Evolutionary conservation across 257 asterid genomes (phyloP), one percentile per base, ranked within the genome.

Genomic region (Solanum peruvianum): DNA sequence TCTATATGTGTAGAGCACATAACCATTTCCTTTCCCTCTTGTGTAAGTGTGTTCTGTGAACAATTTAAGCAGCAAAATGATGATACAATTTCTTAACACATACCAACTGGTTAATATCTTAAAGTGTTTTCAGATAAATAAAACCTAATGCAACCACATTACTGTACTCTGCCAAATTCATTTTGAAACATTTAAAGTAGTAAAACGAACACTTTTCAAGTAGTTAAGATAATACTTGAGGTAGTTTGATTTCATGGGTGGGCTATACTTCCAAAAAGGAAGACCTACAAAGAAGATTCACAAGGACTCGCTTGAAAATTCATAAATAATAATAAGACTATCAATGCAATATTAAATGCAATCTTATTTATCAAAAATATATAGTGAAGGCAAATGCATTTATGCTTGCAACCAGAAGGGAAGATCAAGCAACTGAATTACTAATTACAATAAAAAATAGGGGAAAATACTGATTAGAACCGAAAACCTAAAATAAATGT

Each of bases 101-200:
- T 90, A 97, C 98, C 98, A 95, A 93, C 94, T 97, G 98, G 90
- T 97, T 94, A 88, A 97, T 90, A 85, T 97, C 98, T 92, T 97
- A 95, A 15, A n/a, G 99, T 95, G 89, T 97, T 98, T 89, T 97
- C 99, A 0, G 98, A 92, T 85, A 95, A 90, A 83, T 99, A 97
- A 85, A 97, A 89, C 27, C 99, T 94, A 90, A 97, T 75, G 99
- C 99, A 67, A 97, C 91, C 89, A 97, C 98, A 89, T 97, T 99
- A 85, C 89, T 93, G 70, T 95, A 97, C 82, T 93, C 99, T 97
- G 92, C 91, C 94, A 88, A 84, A 64, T 47, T 56, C 14, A 82
- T 20, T 58, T 33, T 15, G 82, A 41, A 27, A 33, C 16, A 64
- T 70, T 6, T 42, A 11, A 25, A 73, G 0, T 45, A 45, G 16